Conservation (phyloP, 371 early-diverging fungal species). For the Mucor indicus region DNA sequence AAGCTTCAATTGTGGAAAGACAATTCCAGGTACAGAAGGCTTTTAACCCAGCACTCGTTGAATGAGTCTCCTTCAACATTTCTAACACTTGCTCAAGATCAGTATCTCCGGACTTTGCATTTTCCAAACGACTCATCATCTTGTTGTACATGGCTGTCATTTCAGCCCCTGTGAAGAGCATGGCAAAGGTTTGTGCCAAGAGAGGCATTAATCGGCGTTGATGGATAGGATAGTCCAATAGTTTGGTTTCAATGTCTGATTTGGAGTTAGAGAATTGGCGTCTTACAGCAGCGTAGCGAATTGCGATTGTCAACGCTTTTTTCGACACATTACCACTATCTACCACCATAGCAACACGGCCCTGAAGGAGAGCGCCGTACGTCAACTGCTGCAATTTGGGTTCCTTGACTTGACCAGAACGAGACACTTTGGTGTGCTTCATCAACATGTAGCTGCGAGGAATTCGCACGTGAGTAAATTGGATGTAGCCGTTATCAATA, state of each 20-base stretch:
- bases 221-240: slow-evolving; percentile 90
- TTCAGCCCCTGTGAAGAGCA: slow-evolving; percentile 86
- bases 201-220: slow-evolving; percentile 90
- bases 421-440: slow-evolving; percentile 91
- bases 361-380: slow-evolving; percentile 86
- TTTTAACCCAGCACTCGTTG: slow-evolving; percentile 90
- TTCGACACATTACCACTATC: slow-evolving; percentile 87
- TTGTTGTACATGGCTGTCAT: slow-evolving; percentile 73
- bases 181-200: slow-evolving; percentile 87
- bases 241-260: slow-evolving; percentile 68
- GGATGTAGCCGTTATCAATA: slow-evolving; percentile 85
- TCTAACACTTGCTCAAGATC: slow-evolving; percentile 68
- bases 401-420: slow-evolving; percentile 71
- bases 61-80: slow-evolving; percentile 86
- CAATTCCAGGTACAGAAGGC: slow-evolving; percentile 93
- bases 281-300: slow-evolving; percentile 89
- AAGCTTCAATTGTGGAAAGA: slow-evolving; percentile 84
- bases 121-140: slow-evolving; percentile 73
- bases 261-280: slow-evolving; percentile 72
- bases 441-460: slow-evolving; percentile 83
- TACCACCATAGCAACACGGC: slow-evolving; percentile 88
- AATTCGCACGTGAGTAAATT: slow-evolving; percentile 79
- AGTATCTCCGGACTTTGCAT: slow-evolving; percentile 61
- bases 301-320: slow-evolving; percentile 88
- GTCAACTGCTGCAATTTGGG: slow-evolving; percentile 63